Evolutionary conservation across 1,139 yeast species (phyloP).

Genomic region (Yamadazyma dendronema): DNA sequence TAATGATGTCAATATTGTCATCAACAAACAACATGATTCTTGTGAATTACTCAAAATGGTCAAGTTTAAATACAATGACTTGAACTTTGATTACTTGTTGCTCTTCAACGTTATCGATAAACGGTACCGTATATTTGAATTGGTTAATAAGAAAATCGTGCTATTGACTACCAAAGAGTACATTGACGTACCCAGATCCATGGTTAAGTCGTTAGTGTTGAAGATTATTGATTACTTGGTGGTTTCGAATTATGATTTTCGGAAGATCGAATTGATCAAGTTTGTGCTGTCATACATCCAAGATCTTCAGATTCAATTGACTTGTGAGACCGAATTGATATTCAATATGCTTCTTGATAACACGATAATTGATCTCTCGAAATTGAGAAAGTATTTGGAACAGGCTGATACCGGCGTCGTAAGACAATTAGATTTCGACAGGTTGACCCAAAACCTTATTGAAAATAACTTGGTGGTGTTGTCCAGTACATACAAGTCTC

Average conservation of each 20-base stretch:
- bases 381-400: slow-evolving; percentile 19
- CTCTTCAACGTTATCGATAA: slow-evolving; percentile 17
- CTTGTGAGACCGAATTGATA: slow-evolving; percentile 4
- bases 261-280: slow-evolving; percentile 27
- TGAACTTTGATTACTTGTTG: slow-evolving; percentile 32
- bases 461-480: slow-evolving; percentile 33
- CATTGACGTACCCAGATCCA: slow-evolving; percentile 4
- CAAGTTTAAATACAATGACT: slow-evolving; percentile 17
- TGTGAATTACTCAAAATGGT: slow-evolving; percentile 7
- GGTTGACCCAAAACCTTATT: slow-evolving; percentile 24
- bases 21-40: neutral
- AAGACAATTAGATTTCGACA: slow-evolving; percentile 13
- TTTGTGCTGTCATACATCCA: slow-evolving; percentile 20
- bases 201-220: slow-evolving; percentile 13
- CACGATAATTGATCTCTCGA: slow-evolving; percentile 19
- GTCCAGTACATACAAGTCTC: slow-evolving; percentile 28
- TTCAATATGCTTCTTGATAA: slow-evolving; percentile 11
- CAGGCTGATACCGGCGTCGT: slow-evolving; percentile 13
- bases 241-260: slow-evolving; percentile 34
- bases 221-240: slow-evolving; percentile 31
- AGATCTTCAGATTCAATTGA: slow-evolving; percentile 4
- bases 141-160: slow-evolving; percentile 39
- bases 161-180: slow-evolving; percentile 15
- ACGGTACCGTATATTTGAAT: slow-evolving; percentile 29
- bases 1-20: neutral